Conservation (phyloP, 495 filamentous ascomycete genomes). For the Tuber magnatum region DNA sequence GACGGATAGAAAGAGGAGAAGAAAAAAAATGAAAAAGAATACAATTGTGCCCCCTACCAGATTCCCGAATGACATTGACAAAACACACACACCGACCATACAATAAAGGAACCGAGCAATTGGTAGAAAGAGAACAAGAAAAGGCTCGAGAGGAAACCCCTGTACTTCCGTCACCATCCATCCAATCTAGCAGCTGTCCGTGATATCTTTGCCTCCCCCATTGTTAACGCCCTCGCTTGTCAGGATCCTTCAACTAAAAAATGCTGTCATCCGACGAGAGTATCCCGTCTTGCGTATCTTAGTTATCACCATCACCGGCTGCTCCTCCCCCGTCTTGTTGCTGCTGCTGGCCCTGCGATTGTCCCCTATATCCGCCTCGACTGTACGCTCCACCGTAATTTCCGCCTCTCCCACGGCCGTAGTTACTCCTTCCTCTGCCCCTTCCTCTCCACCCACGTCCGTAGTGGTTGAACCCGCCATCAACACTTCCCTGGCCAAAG, state of each 20-base stretch:
- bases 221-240: not conserved
- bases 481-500: constrained; percentile 95
- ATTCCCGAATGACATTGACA: constrained; percentile 3
- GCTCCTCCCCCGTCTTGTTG: not conserved
- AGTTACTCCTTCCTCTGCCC: constrained; percentile 58
- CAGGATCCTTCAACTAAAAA: not conserved
- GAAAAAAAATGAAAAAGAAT: not conserved
- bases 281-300: not conserved
- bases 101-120: constrained; percentile 1
- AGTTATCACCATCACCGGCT: not conserved
- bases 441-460: constrained; percentile 52
- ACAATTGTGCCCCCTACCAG: not conserved
- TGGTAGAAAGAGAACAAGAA: not conserved
- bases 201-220: not conserved
- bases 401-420: constrained; percentile 52
- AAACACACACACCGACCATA: constrained; percentile 2
- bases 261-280: not conserved
- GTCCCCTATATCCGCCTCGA: constrained; percentile 26
- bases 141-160: not conserved
- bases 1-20: not conserved
- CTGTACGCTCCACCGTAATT: constrained; percentile 3
- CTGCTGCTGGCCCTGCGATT: constrained; percentile 14
- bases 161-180: not conserved
- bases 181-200: not conserved
- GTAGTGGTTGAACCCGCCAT: constrained; percentile 58